Percentiles rank a stretch among this genome's conserved stretches.
Evolutionary conservation across 768 basidiomycete genomes (phyloP).

Genomic region (Mycena leptocephala): DNA sequence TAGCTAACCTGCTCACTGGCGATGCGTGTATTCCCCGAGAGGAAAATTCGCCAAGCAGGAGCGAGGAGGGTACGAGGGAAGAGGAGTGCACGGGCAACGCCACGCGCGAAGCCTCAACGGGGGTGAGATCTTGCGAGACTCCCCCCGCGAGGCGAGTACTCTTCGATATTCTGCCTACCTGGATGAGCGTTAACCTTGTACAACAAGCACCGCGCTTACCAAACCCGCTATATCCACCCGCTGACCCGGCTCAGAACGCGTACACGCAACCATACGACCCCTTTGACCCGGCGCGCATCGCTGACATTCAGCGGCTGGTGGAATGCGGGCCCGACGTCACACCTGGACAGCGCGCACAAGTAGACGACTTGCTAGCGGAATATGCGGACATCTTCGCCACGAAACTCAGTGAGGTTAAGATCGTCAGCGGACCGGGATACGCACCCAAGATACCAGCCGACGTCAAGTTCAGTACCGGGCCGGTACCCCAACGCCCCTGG

Average conservation of each 20-base stretch:
- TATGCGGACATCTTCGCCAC: constrained; percentile 59
- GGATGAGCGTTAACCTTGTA: background rate
- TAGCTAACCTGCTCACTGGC: no score
- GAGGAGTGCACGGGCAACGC: background rate
- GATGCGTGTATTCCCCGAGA: no score
- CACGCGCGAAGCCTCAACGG: background rate
- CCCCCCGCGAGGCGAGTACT: constrained; percentile 26
- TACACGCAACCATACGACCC: constrained; percentile 43
- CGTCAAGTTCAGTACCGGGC: constrained; percentile 38
- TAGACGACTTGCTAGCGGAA: constrained; percentile 41
- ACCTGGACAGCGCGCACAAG: constrained; percentile 36
- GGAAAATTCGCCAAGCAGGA: no score
- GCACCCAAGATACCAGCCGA: constrained; percentile 47
- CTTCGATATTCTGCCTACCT: background rate
- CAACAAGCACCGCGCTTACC: background rate
- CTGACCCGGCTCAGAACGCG: no score
- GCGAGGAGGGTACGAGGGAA: no score
- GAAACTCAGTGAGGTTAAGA: constrained; percentile 52
- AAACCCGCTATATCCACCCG: no score
- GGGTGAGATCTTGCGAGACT: background rate
- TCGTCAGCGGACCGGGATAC: constrained; percentile 48
- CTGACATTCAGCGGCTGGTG: constrained; percentile 36
- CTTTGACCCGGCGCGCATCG: constrained; percentile 38
- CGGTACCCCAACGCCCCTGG: constrained; percentile 35
- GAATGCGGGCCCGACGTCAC: constrained; percentile 49